Evolutionary conservation across 768 basidiomycete species (phyloP).

Genomic region (Lactifluus hygrophoroides): DNA sequence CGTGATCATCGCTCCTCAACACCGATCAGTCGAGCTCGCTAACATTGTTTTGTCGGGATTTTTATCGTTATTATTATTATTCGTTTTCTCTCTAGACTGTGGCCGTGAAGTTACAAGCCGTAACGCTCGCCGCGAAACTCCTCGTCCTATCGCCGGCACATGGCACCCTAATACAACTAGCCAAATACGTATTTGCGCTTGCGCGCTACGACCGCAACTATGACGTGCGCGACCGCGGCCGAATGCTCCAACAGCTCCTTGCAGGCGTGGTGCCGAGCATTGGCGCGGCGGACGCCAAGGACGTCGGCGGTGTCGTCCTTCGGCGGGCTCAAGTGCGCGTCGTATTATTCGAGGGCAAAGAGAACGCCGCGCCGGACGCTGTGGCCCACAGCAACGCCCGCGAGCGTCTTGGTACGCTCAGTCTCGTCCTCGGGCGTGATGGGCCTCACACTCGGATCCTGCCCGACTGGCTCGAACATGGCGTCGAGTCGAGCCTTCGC

Average conservation of each 20-base stretch:
- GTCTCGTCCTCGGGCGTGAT: conserved; percentile 48
- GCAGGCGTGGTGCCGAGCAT: conserved; percentile 36
- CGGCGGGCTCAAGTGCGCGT: conserved; percentile 73
- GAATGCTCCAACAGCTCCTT: conserved; percentile 69
- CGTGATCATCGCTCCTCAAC: conserved; percentile 8
- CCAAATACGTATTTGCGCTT: conserved; percentile 68
- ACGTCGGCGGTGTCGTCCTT: conserved; percentile 59
- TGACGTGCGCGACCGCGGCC: conserved; percentile 84
- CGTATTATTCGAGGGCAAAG: conserved; percentile 74
- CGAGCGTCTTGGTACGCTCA: conserved; percentile 56
- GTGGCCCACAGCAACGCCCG: conserved; percentile 24
- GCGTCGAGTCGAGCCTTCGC: conserved; percentile 70
- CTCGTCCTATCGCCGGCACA: conserved; percentile 57
- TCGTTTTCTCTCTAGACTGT: conserved; percentile 35
- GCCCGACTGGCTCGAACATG: conserved; percentile 85
- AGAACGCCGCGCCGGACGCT: conserved; percentile 34
- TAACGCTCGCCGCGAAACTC: conserved; percentile 84
- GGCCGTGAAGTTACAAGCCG: conserved; percentile 71
- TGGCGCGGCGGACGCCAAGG: conserved; percentile 15
- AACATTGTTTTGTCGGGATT: not conserved
- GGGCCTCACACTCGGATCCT: conserved; percentile 45
- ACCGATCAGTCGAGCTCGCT: not conserved
- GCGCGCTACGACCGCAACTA: conserved; percentile 85
- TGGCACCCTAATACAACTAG: conserved; percentile 42
- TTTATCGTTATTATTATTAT: not conserved